Evolutionary conservation across 352 stramenopile species (phyloP), one percentile per base, ranked within the genome.

Genomic region (Saprolegnia parasitica): DNA sequence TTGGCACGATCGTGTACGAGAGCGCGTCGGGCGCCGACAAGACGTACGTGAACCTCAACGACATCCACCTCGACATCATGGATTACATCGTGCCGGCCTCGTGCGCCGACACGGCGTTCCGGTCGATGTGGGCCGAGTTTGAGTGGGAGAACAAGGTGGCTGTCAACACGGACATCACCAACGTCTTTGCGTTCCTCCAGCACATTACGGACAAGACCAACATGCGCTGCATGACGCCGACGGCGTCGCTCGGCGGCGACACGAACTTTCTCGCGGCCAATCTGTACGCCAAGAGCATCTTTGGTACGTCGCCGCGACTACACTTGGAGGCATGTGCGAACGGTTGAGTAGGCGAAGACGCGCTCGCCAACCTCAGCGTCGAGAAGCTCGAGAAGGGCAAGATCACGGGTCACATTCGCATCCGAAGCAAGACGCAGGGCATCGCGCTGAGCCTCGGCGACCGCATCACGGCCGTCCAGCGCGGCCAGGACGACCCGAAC

Each of bases 61-160:
- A 99, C 76, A 99, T 99, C 74, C 97, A 99, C 77, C 87, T 99
- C 71, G 97, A 99, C 76, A 99, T 99, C 63, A 99, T 99, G 97
- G 97, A 99, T 78, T 99, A 99, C 89, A 99, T 99, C 77, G 91
- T 98, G 72, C 97, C 97, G 57, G 78, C 86, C 55, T 90, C 78
- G 20, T 96, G 96, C 87, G 87, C 79, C 71, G 96, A 99, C 76
- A 91, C 98, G 73, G 87, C 91, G n/a, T 99, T 99, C 86, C 92
- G 98, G 71, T 87, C 84, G 6, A 99, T 99, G 97, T 99, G 98
- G 98, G 97, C 97, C 64, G 97, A 99, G 76, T 99, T 99, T 77
- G 98, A 99, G 83, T 99, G 98, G 98, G 98, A 99, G 81, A 99
- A 99, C 84, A 99, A 99, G 86, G 96, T 99, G 67, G 83, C 88